These are phyloP conservation scores for Saccharum officinarum DNA, from an alignment of 176 grass and related monocot genomes.

Conservation along the genomic window DNA sequence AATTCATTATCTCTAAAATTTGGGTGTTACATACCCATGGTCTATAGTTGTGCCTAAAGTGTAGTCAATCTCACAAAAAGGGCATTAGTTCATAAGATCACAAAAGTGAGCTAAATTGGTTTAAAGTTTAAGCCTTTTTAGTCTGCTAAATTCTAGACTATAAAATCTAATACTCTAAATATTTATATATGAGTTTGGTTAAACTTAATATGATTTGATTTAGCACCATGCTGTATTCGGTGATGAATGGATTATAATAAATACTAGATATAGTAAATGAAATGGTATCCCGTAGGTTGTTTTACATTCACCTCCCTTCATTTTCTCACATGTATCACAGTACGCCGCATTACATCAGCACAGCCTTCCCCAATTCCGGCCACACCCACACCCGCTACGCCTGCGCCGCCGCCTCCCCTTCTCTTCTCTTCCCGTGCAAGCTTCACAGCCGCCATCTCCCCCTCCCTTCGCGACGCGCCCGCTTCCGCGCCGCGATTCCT, in stretches of 20 bases:
- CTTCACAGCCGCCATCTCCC: background rate
- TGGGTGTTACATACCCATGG: too few species aligned
- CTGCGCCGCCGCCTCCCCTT: conserved; percentile 6
- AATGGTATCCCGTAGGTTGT: background rate
- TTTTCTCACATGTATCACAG: background rate
- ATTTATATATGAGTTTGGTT: too few species aligned
- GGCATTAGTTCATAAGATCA: too few species aligned
- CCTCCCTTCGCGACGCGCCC: background rate
- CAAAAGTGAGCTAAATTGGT: too few species aligned
- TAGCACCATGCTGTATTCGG: background rate
- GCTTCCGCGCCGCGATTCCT: background rate
- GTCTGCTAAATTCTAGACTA: too few species aligned
- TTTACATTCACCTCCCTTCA: conserved; percentile 24
- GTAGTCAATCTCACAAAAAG: too few species aligned
- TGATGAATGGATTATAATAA: too few species aligned
- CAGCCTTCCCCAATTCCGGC: conserved; percentile 40
- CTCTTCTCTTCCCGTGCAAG: conserved; percentile 20
- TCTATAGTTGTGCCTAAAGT: too few species aligned
- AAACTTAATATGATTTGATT: background rate
- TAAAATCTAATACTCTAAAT: too few species aligned
- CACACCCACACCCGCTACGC: conserved; percentile 20
- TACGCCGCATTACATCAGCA: background rate
- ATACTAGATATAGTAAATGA: too few species aligned
- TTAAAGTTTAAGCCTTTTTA: background rate
- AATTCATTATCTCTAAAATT: too few species aligned